Percentiles rank a stretch among this genome's conserved stretches.
phyloP scores from a whole-genome alignment of 495 filamentous ascomycete species.

The Pyrenopolyporus hunteri region DNA sequence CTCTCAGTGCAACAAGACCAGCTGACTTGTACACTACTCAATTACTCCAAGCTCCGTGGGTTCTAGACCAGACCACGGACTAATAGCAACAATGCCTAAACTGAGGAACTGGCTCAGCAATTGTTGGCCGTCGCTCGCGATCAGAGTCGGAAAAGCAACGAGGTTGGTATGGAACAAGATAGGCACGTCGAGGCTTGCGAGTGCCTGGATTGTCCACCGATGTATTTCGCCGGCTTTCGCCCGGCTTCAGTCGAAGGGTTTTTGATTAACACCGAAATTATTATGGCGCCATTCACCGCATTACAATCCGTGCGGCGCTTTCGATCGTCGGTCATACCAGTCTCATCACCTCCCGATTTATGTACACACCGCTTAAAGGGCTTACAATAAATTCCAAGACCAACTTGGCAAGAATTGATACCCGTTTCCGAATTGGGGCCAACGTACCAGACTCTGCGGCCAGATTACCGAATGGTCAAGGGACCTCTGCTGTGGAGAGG shows the following conservation, averaged over 20 bases:
- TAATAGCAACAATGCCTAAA: too few relatives aligned
- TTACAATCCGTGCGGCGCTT: slow-evolving; percentile 8
- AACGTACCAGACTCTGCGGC: slow-evolving; percentile 8
- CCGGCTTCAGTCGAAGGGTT: background rate
- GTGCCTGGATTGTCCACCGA: background rate
- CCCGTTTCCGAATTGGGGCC: slow-evolving; percentile 5
- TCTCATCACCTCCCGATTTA: background rate
- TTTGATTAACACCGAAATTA: background rate
- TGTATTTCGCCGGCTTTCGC: background rate
- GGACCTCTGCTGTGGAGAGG: slow-evolving; percentile 29
- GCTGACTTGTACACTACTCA: slow-evolving; percentile 4
- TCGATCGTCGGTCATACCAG: slow-evolving; percentile 10
- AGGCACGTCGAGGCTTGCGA: background rate
- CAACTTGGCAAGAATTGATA: slow-evolving; percentile 11
- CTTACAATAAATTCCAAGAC: background rate
- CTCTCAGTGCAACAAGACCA: slow-evolving; percentile 1
- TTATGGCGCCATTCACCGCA: slow-evolving; percentile 6
- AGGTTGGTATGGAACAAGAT: background rate
- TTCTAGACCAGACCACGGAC: slow-evolving; percentile 2
- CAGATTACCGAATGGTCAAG: slow-evolving; percentile 35
- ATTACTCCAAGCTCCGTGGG: background rate
- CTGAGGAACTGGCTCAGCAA: too few relatives aligned
- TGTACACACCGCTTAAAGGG: slow-evolving; percentile 16
- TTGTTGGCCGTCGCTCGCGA: background rate
- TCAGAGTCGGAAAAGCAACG: background rate